A percentile compares a stretch with the other conserved stretches of the same genome.
These are phyloP conservation scores for Sclerotinia nivalis DNA, from an alignment of 2,329 filamentous ascomycete species.

Conservation along the genomic window DNA sequence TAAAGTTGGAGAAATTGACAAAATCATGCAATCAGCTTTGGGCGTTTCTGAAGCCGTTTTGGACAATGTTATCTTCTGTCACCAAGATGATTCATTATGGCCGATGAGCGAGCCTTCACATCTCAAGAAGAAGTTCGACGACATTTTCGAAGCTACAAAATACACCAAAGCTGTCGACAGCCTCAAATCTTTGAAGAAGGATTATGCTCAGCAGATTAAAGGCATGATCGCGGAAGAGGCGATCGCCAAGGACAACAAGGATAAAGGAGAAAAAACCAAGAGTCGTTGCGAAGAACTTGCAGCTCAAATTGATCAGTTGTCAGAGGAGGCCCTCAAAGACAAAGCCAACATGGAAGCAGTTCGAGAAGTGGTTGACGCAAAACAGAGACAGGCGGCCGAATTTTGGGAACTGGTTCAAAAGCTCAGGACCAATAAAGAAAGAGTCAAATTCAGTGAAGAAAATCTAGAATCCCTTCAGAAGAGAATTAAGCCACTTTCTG, in stretches of 20 bases:
- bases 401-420: conserved; percentile 74
- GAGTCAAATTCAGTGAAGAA: conserved; percentile 66
- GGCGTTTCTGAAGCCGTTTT: conserved; percentile 89
- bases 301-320: conserved; percentile 63
- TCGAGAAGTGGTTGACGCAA: conserved; percentile 59
- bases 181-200: conserved; percentile 83
- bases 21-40: conserved; percentile 79
- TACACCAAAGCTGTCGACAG: conserved; percentile 98
- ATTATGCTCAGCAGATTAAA: conserved; percentile 72
- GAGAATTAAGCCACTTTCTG: conserved; percentile 68
- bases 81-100: conserved; percentile 97
- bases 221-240: conserved; percentile 73
- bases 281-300: conserved; percentile 65
- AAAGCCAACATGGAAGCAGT: conserved; percentile 31
- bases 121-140: conserved; percentile 92
- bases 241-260: conserved; percentile 80
- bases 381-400: conserved; percentile 70
- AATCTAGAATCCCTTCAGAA: conserved; percentile 78
- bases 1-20: conserved; percentile 76
- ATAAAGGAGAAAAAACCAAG: conserved; percentile 72
- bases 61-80: conserved; percentile 96
- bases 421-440: conserved; percentile 74
- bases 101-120: conserved; percentile 84
- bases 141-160: conserved; percentile 95
- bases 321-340: conserved; percentile 58